Evolutionary conservation across 345 rosid species (phyloP), one percentile per base, ranked within the genome.

Genomic region (Diplotaxis tenuifolia): DNA sequence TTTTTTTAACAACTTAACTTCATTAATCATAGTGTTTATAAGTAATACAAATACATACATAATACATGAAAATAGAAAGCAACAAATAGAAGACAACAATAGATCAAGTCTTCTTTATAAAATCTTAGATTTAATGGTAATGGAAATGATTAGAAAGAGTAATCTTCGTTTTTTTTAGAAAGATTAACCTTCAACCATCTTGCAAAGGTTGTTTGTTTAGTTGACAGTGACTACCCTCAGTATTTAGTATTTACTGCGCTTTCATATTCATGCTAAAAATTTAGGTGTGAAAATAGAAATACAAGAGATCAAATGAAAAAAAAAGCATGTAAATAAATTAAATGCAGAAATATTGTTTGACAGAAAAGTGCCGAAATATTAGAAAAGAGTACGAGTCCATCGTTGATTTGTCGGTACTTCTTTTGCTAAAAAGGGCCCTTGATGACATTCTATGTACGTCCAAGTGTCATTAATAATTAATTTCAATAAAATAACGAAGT

Each of bases 351-450:
- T 49, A 25, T 58, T 59, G 61, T 66, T 57, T n/a, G 72, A 66
- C 71, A 57, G 11, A 74, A 32, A 52, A 50, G 49, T 74, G 73
- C 78, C 73, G 73, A 75, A 50, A 23, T 36, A 52, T 18, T 75
- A 68, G 78, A 68, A 61, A 75, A 38, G 57, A 27, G 78, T 18
- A 36, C 57, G 49, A 75, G 69, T 12, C 31, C n/a, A 59, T 7
- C 31, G 21, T 59, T 74, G 28, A 47, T 67, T 42, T 75, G 73
- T 52, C 59, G 55, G 73, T 52, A 50, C 62, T 74, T 66, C 49
- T 28, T 73, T 65, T 25, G 57, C 28, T 54, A 32, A 12, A 14
- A 31, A 58, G 53, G 16, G 10, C 34, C 59, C 65, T 65, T 67
- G 31, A 18, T 60, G 31, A 20, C 11, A 23, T 47, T 49, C 60